Evolutionary conservation across 148 eudicot species (phyloP).

Genomic region (Rhododendron ferrugineum): DNA sequence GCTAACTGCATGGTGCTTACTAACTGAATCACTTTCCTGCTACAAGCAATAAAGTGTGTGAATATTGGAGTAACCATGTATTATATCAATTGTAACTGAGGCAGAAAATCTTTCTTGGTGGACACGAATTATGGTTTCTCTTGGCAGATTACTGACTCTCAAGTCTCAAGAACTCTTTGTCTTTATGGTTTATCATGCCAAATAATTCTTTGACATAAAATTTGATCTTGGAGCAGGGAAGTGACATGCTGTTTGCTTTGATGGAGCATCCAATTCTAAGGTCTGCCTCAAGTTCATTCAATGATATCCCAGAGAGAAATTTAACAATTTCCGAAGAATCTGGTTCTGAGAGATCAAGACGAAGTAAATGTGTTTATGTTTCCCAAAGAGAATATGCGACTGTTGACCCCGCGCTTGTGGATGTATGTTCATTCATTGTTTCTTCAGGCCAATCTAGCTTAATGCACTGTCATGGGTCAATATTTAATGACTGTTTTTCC

Average conservation of each 20-base stretch:
- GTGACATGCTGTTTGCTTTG: constrained; percentile 38
- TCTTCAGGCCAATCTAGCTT: background rate
- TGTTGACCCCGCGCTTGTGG: constrained; percentile 75
- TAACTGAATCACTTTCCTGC: background rate
- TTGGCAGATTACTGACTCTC: background rate
- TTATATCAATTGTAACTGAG: background rate
- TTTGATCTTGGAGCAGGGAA: constrained; percentile 37
- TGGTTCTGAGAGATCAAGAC: constrained; percentile 26
- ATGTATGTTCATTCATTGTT: constrained; percentile 44
- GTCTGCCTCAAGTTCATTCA: constrained; percentile 61
- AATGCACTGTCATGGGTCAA: background rate
- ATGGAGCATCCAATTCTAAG: constrained; percentile 67
- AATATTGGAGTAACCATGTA: background rate
- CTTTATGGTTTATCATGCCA: background rate
- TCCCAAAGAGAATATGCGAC: constrained; percentile 96
- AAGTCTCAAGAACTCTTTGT: background rate
- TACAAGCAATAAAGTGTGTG: background rate
- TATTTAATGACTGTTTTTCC: background rate
- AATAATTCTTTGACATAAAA: constrained; percentile 1
- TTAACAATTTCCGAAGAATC: constrained; percentile 42
- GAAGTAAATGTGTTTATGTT: constrained; percentile 60
- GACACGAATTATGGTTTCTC: background rate
- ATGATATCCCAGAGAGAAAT: constrained; percentile 47
- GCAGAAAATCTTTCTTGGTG: background rate
- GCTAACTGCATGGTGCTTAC: background rate